Percentiles rank a stretch among this genome's conserved stretches.
phyloP scores from a whole-genome alignment of 1,284 basidiomycete species.

The Rhodotorula sp. region DNA sequence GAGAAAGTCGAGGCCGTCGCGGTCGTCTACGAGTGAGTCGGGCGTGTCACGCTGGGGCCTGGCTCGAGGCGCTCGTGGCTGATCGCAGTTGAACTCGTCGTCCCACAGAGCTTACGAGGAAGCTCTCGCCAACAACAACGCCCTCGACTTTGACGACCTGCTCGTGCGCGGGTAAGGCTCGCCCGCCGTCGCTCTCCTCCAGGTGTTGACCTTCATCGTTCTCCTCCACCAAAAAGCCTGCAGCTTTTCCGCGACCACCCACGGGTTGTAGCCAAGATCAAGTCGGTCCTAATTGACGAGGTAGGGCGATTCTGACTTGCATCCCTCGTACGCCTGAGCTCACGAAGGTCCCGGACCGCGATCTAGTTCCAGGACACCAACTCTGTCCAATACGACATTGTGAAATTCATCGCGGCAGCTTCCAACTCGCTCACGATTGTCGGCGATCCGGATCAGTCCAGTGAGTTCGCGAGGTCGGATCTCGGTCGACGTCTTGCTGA shows the following conservation, averaged over 20 bases:
- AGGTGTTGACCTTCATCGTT: background rate
- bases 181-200: background rate
- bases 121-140: conserved; percentile 62
- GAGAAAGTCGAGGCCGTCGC: conserved; percentile 30
- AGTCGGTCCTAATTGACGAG: conserved; percentile 84
- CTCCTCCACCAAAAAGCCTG: conserved; percentile 51
- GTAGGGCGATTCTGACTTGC: conserved; percentile 57
- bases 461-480: conserved; percentile 49
- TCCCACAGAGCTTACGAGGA: conserved; percentile 70
- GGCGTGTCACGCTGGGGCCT: background rate
- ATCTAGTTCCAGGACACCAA: conserved; percentile 77
- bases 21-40: conserved; percentile 28
- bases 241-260: conserved; percentile 63
- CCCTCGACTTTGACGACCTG: conserved; percentile 87
- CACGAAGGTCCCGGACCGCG: background rate
- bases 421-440: conserved; percentile 71
- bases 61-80: too few species aligned
- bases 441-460: conserved; percentile 90
- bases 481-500: background rate
- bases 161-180: conserved; percentile 55
- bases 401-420: conserved; percentile 65
- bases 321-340: background rate
- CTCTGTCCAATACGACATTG: conserved; percentile 76
- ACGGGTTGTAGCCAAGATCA: conserved; percentile 62
- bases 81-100: too few species aligned